Evolutionary conservation across 2,329 filamentous ascomycete genomes (phyloP).

Genomic region (Drechslera avenae): DNA sequence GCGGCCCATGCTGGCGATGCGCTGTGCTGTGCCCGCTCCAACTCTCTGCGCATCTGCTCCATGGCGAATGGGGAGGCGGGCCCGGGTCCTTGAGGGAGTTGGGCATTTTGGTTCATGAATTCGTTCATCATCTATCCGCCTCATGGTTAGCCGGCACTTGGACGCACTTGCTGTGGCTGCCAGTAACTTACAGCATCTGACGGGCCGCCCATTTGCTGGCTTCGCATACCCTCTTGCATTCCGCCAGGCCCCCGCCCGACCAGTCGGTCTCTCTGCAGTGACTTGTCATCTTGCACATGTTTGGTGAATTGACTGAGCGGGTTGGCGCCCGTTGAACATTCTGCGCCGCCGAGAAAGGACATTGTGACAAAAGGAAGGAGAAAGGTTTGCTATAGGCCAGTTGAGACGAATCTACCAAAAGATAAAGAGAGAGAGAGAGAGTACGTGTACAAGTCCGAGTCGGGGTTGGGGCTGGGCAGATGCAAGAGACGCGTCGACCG

Average conservation of each 20-base stretch:
- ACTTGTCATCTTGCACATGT: slow-evolving; percentile 95
- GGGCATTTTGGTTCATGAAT: slow-evolving; percentile 80
- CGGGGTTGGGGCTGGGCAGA: not conserved
- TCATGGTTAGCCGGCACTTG: slow-evolving; percentile 30
- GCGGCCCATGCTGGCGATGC: slow-evolving; percentile 66
- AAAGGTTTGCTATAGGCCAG: too few species aligned
- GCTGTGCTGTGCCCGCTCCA: slow-evolving; percentile 61
- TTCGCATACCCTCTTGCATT: slow-evolving; percentile 78
- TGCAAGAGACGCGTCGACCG: slow-evolving; percentile 9
- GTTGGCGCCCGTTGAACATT: slow-evolving; percentile 95
- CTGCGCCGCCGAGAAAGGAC: slow-evolving; percentile 94
- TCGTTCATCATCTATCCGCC: slow-evolving; percentile 81
- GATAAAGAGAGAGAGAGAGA: not conserved
- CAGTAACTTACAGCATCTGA: slow-evolving; percentile 62
- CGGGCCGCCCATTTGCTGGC: slow-evolving; percentile 67
- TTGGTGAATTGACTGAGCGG: slow-evolving; percentile 97
- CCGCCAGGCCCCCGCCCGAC: slow-evolving; percentile 74
- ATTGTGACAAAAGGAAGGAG: slow-evolving; percentile 56
- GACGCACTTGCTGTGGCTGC: not conserved
- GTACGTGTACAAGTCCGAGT: slow-evolving; percentile 5
- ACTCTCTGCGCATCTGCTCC: slow-evolving; percentile 68
- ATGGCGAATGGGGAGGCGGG: slow-evolving; percentile 66
- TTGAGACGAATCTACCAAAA: too few species aligned
- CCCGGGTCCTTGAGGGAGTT: slow-evolving; percentile 60
- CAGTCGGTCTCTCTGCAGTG: slow-evolving; percentile 86